phyloP scores from a whole-genome alignment of 805 yeast species.

The Wickerhamiella dianesei region DNA sequence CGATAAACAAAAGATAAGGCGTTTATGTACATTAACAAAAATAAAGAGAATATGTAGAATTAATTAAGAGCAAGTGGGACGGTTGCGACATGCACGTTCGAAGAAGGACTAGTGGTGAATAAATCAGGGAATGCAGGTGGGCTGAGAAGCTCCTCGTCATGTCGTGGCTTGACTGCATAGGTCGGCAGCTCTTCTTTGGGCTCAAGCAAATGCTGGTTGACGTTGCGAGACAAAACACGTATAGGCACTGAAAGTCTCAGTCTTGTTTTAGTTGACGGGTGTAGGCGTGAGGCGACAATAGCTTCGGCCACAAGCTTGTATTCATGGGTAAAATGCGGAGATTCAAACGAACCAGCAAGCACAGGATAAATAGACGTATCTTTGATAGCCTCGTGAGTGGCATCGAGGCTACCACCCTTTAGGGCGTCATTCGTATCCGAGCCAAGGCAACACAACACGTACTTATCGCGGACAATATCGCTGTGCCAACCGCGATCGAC shows the following conservation, averaged over 20 bases:
- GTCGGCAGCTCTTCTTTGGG: conserved; percentile 5
- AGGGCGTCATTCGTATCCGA: conserved; percentile 1
- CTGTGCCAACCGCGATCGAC: conserved; percentile 13
- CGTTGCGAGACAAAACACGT: conserved; percentile 2
- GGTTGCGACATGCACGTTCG: not conserved
- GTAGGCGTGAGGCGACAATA: conserved; percentile 8
- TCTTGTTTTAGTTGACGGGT: conserved; percentile 4
- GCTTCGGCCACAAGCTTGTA: conserved; percentile 12
- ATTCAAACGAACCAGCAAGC: conserved; percentile 9
- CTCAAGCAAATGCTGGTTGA: not conserved
- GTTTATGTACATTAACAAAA: too few species aligned
- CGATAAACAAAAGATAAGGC: not conserved
- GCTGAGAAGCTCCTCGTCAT: conserved; percentile 5
- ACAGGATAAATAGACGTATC: conserved; percentile 5
- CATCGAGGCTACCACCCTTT: conserved; percentile 8
- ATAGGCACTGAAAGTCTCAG: conserved; percentile 10
- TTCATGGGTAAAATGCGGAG: conserved; percentile 8
- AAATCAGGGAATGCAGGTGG: not conserved
- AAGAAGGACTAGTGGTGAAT: not conserved
- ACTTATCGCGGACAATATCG: conserved; percentile 4
- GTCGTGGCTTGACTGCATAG: conserved; percentile 3
- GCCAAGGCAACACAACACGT: not conserved
- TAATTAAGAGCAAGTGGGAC: not conserved
- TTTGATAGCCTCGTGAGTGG: conserved; percentile 5
- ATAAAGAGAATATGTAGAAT: not conserved